Evolutionary conservation across 2,329 filamentous ascomycete genomes (phyloP).

Genomic region (Bretziella fagacearum): DNA sequence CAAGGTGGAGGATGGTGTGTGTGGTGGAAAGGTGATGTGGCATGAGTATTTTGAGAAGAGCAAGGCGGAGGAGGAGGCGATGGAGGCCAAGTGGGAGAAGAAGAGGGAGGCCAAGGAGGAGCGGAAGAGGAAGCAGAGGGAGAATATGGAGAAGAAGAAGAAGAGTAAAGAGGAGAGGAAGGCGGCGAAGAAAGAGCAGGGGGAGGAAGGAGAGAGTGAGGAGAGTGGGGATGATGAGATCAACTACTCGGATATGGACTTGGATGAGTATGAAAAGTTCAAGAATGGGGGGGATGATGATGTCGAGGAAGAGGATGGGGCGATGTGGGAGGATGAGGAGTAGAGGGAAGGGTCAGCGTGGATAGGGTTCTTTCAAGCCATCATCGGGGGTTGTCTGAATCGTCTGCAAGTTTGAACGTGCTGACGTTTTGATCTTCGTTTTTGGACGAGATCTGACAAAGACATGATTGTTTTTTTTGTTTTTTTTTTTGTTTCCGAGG

Average conservation of each 20-base stretch:
- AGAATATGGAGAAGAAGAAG: constrained; percentile 79
- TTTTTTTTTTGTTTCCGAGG: not conserved
- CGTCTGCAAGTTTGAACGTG: no score
- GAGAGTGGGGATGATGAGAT: constrained; percentile 25
- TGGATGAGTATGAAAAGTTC: constrained; percentile 26
- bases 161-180: constrained; percentile 27
- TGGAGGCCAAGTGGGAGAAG: constrained; percentile 73
- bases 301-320: constrained; percentile 7
- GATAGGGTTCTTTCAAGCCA: not conserved
- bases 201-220: constrained; percentile 22
- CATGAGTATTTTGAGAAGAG: constrained; percentile 87
- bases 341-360: no score
- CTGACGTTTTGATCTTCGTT: no score
- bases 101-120: constrained; percentile 65
- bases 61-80: constrained; percentile 53
- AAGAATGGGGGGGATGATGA: constrained; percentile 11
- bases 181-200: constrained; percentile 21
- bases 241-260: constrained; percentile 22
- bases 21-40: constrained; percentile 86
- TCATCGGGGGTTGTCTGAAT: not conserved
- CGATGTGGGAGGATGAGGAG: constrained; percentile 13
- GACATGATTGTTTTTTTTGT: no score
- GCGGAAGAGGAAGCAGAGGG: constrained; percentile 65
- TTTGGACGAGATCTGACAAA: no score
- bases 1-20: constrained; percentile 92